Evolutionary conservation across 2,329 filamentous ascomycete species (phyloP), one percentile per base, ranked within the genome.

Genomic region (Aspergillus sojae): DNA sequence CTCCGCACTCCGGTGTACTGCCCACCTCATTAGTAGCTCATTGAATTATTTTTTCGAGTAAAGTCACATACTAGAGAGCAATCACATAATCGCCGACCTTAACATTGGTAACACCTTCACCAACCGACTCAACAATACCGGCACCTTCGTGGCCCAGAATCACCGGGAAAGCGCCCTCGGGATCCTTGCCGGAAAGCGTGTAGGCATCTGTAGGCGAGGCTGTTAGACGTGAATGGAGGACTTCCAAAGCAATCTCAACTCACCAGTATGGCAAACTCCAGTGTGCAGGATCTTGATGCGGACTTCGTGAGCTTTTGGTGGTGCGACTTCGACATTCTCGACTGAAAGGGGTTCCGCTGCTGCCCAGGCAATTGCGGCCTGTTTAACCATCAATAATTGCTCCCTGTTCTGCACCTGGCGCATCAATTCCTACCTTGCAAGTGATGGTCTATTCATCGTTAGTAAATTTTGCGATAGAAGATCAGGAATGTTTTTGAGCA

Each of bases 261-360:
- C 61, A 95, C 92, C 92, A 78, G 94, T 99, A 84, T 99, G 95
- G 85, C 95, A 99, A 78, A 99, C 95, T 81, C 95, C 95, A 59
- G 95, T 99, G 85, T 97, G 96, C 85, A 94, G 90, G 78, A 98
- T 92, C 85, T 98, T 84, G 77, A 99, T 97, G 74, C 95, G 92
- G 77, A 99, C 95, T 84, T 99, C 95, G 82, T 96, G 88, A 66
- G 94, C 94, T 81, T 86, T 89, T 64, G 95, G 95, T 67, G 94
- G 91, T 58, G 86, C 88, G 69, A 99, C 95, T 83, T 98, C 94
- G 74, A 99, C 85, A 71, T 96, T 92, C 83, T 99, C 95, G 71
- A 98, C 87, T 73, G 85, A 88, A 68, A 99, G 87, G 71, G 92
- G 90, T 83, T 97, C 92, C 77, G 91, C 94, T 57, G 95, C 93